These are phyloP conservation scores for Glomus cerebriforme DNA, from an alignment of 192 early-diverging fungal species.

Conservation along the genomic window DNA sequence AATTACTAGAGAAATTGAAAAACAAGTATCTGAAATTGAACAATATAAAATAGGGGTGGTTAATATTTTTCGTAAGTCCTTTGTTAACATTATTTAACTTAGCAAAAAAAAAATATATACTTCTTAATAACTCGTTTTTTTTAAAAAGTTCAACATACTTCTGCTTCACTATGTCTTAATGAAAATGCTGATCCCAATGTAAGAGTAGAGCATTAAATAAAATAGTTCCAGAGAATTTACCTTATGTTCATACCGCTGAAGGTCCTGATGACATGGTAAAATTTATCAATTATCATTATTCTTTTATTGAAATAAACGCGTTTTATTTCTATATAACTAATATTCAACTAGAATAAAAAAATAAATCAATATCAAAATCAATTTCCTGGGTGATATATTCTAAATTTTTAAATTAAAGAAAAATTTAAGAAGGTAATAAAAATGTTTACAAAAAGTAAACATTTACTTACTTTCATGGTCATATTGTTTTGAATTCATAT, in stretches of 20 bases:
- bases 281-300: not conserved
- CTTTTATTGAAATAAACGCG: no score
- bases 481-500: no score
- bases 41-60: constrained; percentile 77
- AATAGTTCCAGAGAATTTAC: constrained; percentile 76
- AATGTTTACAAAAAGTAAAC: no score
- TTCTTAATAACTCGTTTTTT: constrained; percentile 7
- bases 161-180: constrained; percentile 84
- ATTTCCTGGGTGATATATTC: no score
- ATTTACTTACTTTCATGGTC: no score
- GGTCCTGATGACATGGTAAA: constrained; percentile 85
- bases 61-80: constrained; percentile 71
- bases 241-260: constrained; percentile 82
- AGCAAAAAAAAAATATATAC: no score
- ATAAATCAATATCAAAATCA: no score
- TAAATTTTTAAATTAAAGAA: no score
- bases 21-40: constrained; percentile 62
- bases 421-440: no score
- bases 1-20: constrained; percentile 68
- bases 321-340: no score
- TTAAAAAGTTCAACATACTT: constrained; percentile 79
- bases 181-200: constrained; percentile 83
- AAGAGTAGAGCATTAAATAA: constrained; percentile 76
- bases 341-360: no score
- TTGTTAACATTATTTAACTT: not conserved